phyloP scores from a whole-genome alignment of 176 grass and related monocot genomes.

The Oryza coarctata region DNA sequence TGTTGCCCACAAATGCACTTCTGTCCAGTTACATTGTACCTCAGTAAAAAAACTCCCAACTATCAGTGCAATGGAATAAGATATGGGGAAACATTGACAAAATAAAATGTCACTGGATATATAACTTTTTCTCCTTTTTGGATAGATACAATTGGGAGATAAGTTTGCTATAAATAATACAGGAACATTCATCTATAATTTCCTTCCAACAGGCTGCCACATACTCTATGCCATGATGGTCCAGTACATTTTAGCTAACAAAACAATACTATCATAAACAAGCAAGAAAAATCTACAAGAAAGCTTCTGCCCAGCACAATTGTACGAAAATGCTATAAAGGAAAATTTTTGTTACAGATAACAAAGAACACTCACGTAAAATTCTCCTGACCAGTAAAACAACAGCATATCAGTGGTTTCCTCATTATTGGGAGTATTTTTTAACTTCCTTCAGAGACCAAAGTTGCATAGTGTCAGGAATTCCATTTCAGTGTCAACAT shows the following conservation, averaged over 20 bases:
- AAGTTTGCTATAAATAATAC: slow-evolving; percentile 36
- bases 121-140: not conserved
- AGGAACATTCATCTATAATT: slow-evolving; percentile 28
- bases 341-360: slow-evolving; percentile 8
- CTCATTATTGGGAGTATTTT: slow-evolving; percentile 4
- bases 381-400: not conserved
- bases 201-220: slow-evolving; percentile 2
- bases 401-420: slow-evolving; percentile 4
- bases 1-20: not conserved
- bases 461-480: slow-evolving; percentile 84
- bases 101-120: slow-evolving; percentile 13
- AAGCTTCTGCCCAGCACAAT: slow-evolving; percentile 20
- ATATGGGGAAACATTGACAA: not conserved
- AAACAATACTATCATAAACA: slow-evolving; percentile 33
- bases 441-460: slow-evolving; percentile 51
- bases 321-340: slow-evolving; percentile 4
- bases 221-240: slow-evolving; percentile 23
- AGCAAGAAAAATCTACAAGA: slow-evolving; percentile 48
- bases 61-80: not conserved
- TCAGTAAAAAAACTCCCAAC: not conserved
- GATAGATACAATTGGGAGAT: slow-evolving; percentile 32
- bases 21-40: not conserved
- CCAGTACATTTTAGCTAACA: slow-evolving; percentile 28
- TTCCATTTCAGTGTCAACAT: slow-evolving; percentile 86
- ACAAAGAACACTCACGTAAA: slow-evolving; percentile 1